Percentiles rank a stretch among this genome's conserved stretches.
phyloP scores from a whole-genome alignment of 1,284 basidiomycete genomes.

The Hymenochaete sp. region DNA sequence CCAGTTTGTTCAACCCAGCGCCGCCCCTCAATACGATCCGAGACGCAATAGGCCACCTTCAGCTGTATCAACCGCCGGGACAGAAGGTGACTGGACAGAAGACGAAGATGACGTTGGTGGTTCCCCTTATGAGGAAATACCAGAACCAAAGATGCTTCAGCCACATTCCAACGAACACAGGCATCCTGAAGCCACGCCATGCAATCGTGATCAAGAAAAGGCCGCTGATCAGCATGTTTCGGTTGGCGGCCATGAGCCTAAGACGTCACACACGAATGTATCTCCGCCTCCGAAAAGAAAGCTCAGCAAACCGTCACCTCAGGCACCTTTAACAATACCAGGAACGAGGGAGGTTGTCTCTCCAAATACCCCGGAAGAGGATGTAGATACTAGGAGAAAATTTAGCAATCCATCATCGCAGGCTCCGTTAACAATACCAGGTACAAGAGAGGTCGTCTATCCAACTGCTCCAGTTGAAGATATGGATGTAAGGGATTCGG shows the following conservation, averaged over 20 bases:
- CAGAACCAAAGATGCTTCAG: not conserved
- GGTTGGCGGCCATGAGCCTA: not conserved
- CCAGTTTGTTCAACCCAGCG: slow-evolving; percentile 9
- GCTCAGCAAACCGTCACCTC: not conserved
- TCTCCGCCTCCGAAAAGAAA: not conserved
- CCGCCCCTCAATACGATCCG: slow-evolving; percentile 6
- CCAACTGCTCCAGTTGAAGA: too few species aligned
- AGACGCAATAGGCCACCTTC: not conserved
- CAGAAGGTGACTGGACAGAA: not conserved
- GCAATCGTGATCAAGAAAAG: slow-evolving; percentile 9
- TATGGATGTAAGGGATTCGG: too few species aligned
- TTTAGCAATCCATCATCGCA: too few species aligned
- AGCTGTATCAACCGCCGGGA: slow-evolving; percentile 1
- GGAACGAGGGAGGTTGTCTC: too few species aligned
- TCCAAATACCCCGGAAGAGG: too few species aligned
- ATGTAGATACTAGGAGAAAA: too few species aligned
- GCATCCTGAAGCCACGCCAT: not conserved
- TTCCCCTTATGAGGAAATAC: slow-evolving; percentile 34
- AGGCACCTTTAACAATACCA: not conserved
- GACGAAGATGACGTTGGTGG: slow-evolving; percentile 28
- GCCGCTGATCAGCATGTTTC: not conserved
- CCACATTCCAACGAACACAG: not conserved
- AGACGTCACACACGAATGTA: not conserved
- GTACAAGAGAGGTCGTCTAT: too few species aligned
- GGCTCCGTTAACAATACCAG: not conserved